A percentile compares a stretch with the other conserved stretches of the same genome.
phyloP scores from a whole-genome alignment of 2,329 filamentous ascomycete species.

The Penicillium frequentans region DNA sequence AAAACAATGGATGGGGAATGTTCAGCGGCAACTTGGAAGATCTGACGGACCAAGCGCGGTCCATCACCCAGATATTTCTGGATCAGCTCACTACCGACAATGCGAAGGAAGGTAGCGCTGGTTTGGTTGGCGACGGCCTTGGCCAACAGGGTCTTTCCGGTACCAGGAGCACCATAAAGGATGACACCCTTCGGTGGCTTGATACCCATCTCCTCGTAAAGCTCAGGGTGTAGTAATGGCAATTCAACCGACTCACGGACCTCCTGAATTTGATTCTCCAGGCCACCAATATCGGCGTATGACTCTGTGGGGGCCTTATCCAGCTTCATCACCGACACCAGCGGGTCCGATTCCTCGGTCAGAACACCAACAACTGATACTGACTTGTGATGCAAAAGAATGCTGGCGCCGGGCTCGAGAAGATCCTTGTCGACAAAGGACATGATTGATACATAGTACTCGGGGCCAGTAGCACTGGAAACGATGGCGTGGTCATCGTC shows the following conservation, averaged over 20 bases:
- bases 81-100: conserved; percentile 94
- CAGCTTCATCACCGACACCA: conserved; percentile 98
- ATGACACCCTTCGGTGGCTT: conserved; percentile 99
- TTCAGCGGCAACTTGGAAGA: conserved; percentile 87
- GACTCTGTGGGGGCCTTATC: conserved; percentile 98
- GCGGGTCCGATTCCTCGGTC: conserved; percentile 91
- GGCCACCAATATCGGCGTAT: conserved; percentile 95
- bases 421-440: conserved; percentile 99
- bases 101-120: conserved; percentile 96
- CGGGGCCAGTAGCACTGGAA: conserved; percentile 92
- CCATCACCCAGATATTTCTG: conserved; percentile 99
- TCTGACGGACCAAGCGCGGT: conserved; percentile 88
- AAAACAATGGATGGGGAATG: conserved; percentile 97
- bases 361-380: conserved; percentile 97
- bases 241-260: conserved; percentile 96
- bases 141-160: conserved; percentile 91
- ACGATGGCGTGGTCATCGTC: conserved; percentile 99
- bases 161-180: conserved; percentile 94
- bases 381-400: conserved; percentile 94
- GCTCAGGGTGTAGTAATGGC: conserved; percentile 88
- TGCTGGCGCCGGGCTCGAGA: conserved; percentile 91
- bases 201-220: conserved; percentile 99
- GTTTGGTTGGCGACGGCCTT: conserved; percentile 99
- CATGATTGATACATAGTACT: conserved; percentile 99
- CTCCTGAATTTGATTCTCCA: conserved; percentile 95